Percentiles rank a stretch among this genome's conserved stretches.
These are phyloP conservation scores for Kockiozyma suomiensis DNA, from an alignment of 805 yeast genomes.

Conservation along the genomic window DNA sequence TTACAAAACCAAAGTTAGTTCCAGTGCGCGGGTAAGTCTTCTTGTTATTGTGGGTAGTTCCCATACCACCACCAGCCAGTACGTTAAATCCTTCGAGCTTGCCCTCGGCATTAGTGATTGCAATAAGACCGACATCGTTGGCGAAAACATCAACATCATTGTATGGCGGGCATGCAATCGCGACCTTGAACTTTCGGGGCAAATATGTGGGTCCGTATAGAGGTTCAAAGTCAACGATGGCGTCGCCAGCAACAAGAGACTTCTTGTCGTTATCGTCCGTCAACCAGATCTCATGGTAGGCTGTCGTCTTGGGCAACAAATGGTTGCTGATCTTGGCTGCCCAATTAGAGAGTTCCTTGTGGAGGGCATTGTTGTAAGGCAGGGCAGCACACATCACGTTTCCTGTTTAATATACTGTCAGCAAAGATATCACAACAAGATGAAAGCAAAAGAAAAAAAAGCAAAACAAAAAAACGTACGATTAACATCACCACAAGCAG, in stretches of 20 bases:
- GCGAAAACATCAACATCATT: slow-evolving; percentile 97
- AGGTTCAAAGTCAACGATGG: slow-evolving; percentile 82
- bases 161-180: slow-evolving; percentile 92
- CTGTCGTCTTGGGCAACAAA: slow-evolving; percentile 86
- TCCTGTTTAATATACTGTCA: slow-evolving; percentile 35
- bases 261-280: slow-evolving; percentile 73
- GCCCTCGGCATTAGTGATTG: slow-evolving; percentile 63
- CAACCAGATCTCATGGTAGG: slow-evolving; percentile 96
- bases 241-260: slow-evolving; percentile 82
- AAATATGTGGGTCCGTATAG: slow-evolving; percentile 81
- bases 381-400: slow-evolving; percentile 92
- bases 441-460: background rate
- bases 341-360: slow-evolving; percentile 65
- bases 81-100: slow-evolving; percentile 78
- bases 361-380: slow-evolving; percentile 81
- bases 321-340: slow-evolving; percentile 75
- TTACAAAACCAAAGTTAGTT: slow-evolving; percentile 76
- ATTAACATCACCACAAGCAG: slow-evolving; percentile 98
- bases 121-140: slow-evolving; percentile 89
- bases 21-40: slow-evolving; percentile 97
- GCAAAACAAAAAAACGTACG: slow-evolving; percentile 45
- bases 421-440: background rate
- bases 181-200: slow-evolving; percentile 95
- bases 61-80: slow-evolving; percentile 98
- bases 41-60: slow-evolving; percentile 93